Evolutionary conservation across 805 yeast genomes (phyloP).

Genomic region (Zygosaccharomyces rouxii): DNA sequence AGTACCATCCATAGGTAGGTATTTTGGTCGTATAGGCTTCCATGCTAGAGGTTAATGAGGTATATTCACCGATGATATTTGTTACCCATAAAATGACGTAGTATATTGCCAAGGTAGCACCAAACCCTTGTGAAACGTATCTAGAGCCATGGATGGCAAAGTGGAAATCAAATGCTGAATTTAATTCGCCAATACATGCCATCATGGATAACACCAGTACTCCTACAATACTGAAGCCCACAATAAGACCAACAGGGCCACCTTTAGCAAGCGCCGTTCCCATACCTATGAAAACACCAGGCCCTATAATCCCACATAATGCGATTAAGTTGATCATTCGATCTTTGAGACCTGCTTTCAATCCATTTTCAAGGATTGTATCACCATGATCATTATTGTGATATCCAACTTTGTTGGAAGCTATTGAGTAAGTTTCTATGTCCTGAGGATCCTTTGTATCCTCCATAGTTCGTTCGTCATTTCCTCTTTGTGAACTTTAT

Average conservation of each 20-base stretch:
- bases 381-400: slow-evolving; percentile 24
- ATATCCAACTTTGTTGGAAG: slow-evolving; percentile 10
- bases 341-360: slow-evolving; percentile 46
- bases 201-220: slow-evolving; percentile 51
- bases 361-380: slow-evolving; percentile 33
- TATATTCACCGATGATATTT: slow-evolving; percentile 51
- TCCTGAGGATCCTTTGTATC: background rate
- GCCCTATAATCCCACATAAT: slow-evolving; percentile 57
- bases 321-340: slow-evolving; percentile 50
- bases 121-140: slow-evolving; percentile 51
- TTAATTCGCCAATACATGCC: slow-evolving; percentile 53
- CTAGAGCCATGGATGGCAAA: slow-evolving; percentile 42
- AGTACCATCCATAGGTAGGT: slow-evolving; percentile 52
- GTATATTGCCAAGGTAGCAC: slow-evolving; percentile 51
- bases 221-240: slow-evolving; percentile 51
- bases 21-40: slow-evolving; percentile 48
- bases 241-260: slow-evolving; percentile 51
- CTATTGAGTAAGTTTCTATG: background rate
- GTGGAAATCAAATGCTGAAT: slow-evolving; percentile 46
- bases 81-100: slow-evolving; percentile 56
- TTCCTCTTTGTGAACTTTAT: no score
- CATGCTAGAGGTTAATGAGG: slow-evolving; percentile 47
- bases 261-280: slow-evolving; percentile 47
- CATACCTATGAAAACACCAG: slow-evolving; percentile 53
- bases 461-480: background rate